Conservation (phyloP, 805 yeast species). For the Candida railenensis region DNA sequence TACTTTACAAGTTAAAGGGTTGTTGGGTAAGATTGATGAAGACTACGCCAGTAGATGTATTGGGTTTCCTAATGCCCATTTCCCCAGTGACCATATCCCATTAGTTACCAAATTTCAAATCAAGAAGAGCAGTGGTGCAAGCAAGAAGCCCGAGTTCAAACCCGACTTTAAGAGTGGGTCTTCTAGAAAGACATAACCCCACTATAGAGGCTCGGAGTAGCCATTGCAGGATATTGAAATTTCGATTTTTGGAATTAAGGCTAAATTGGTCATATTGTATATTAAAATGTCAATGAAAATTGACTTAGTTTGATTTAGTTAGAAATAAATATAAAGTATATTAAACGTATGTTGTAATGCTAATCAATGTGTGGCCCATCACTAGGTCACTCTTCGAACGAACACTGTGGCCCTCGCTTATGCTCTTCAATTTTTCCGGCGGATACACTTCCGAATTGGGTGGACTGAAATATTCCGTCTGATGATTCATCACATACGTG, state of each 20-base stretch:
- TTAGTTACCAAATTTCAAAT: slow-evolving; percentile 75
- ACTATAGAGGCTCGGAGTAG: no score
- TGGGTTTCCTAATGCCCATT: slow-evolving; percentile 92
- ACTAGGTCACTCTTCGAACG: no score
- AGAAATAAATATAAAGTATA: not conserved
- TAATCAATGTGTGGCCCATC: no score
- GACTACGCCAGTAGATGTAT: slow-evolving; percentile 74
- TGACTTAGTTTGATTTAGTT: slow-evolving; percentile 3
- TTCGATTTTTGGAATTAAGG: no score
- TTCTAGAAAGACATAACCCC: slow-evolving; percentile 40
- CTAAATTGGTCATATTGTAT: no score
- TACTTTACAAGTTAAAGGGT: slow-evolving; percentile 76
- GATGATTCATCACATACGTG: not conserved
- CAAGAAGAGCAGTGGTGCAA: slow-evolving; percentile 40
- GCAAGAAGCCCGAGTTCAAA: slow-evolving; percentile 41
- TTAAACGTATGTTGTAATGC: not conserved
- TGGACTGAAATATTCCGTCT: not conserved
- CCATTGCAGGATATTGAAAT: no score
- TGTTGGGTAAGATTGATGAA: slow-evolving; percentile 80
- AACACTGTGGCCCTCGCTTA: no score
- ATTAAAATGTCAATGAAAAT: slow-evolving; percentile 6
- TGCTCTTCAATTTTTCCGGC: no score
- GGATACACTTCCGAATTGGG: not conserved
- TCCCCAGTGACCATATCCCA: slow-evolving; percentile 95
- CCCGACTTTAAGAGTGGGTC: slow-evolving; percentile 43